Conservation (phyloP, 2,329 filamentous ascomycete species). For the Parastagonospora nodorum region DNA sequence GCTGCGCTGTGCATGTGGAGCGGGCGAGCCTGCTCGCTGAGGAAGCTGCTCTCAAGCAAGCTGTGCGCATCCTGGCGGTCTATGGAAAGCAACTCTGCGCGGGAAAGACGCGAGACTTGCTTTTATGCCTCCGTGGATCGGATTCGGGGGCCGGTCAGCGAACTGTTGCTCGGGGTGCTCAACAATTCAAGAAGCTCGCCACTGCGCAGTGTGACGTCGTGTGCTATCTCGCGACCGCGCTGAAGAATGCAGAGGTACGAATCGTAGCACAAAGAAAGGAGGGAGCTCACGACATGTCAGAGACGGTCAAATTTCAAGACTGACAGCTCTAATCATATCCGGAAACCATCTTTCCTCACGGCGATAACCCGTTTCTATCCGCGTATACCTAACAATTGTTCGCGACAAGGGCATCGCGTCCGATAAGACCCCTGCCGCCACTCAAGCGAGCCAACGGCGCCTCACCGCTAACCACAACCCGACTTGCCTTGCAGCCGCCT, state of each 20-base stretch:
- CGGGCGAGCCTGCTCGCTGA: conserved; percentile 33
- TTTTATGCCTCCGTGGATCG: conserved; percentile 1
- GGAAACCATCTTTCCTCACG: conserved; percentile 3
- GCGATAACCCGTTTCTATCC: conserved; percentile 22
- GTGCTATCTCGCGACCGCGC: not conserved
- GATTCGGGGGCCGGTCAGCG: not conserved
- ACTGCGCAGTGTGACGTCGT: not conserved
- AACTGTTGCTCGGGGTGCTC: too few species aligned
- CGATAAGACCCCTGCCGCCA: conserved; percentile 16
- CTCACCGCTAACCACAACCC: conserved; percentile 17
- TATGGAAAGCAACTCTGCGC: conserved; percentile 1
- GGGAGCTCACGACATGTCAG: conserved; percentile 5
- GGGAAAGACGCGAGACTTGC: not conserved
- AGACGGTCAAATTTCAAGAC: not conserved
- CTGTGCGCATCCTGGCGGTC: conserved; percentile 34
- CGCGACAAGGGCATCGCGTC: not conserved
- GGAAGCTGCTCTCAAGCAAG: conserved; percentile 39
- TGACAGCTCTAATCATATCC: conserved; percentile 2
- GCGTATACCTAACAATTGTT: conserved; percentile 1
- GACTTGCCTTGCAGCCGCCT: conserved; percentile 12
- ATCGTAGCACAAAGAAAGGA: not conserved
- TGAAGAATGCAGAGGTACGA: not conserved
- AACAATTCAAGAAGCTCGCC: not conserved
- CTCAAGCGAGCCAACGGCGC: conserved; percentile 7
- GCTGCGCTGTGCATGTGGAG: conserved; percentile 22